These are phyloP conservation scores for Aureobasidium namibiae DNA, from an alignment of 2,329 filamentous ascomycete species.

Conservation along the genomic window DNA sequence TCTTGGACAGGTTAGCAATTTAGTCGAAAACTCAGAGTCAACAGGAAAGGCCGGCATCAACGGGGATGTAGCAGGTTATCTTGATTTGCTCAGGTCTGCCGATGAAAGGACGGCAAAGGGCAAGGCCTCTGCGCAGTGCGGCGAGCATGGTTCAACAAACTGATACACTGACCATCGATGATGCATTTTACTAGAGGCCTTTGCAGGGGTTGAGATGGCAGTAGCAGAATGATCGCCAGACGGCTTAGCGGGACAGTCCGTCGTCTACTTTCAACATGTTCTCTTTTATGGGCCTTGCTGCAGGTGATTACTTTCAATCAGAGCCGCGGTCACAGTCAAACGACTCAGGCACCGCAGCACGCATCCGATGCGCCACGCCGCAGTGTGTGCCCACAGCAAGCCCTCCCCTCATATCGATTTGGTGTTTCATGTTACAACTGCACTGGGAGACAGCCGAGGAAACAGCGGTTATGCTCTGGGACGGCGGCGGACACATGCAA, in stretches of 20 bases:
- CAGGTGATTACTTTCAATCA: background rate
- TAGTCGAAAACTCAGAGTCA: background rate
- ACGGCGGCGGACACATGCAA: background rate
- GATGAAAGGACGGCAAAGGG: constrained; percentile 4
- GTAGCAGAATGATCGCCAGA: constrained; percentile 5
- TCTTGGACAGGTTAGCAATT: background rate
- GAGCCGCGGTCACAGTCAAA: background rate
- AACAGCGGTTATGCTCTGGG: background rate
- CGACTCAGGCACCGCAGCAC: background rate
- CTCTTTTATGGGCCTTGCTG: constrained; percentile 1
- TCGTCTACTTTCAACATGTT: background rate
- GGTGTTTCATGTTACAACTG: constrained; percentile 4
- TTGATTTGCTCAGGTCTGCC: background rate
- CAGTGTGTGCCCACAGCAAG: background rate
- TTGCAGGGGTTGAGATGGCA: constrained; percentile 8
- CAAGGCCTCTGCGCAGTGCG: constrained; percentile 5
- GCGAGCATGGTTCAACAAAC: constrained; percentile 9
- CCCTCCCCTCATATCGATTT: background rate
- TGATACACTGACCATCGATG: constrained; percentile 11
- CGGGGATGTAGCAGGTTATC: constrained; percentile 4
- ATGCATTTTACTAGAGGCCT: background rate
- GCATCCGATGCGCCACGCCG: background rate
- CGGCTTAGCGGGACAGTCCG: constrained; percentile 10
- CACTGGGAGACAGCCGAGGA: background rate
- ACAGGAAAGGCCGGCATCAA: background rate